Evolutionary conservation across 495 filamentous ascomycete species (phyloP), one percentile per base, ranked within the genome.

Genomic region (Tuber borchii): DNA sequence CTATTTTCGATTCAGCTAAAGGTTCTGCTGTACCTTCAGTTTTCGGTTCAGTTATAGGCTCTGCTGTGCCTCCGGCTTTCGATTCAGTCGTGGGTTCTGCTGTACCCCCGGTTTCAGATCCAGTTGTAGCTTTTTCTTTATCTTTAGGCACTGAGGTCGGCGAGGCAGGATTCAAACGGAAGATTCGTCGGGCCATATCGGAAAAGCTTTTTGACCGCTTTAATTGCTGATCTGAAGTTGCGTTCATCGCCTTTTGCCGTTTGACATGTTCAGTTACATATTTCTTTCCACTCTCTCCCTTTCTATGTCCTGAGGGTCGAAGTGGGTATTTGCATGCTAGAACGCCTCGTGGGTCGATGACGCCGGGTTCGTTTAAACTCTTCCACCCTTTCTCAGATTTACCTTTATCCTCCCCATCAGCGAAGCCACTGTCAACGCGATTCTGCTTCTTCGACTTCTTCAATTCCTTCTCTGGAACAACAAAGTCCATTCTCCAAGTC

Each of bases 341-440:
- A 42, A 81, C 79, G 26, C 79, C 79, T n/a, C 79, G 79, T 19
- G 75, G 75, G 68, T 81, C 79, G 40, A 81, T 76, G 22, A 81
- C 76, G 46, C 79, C 79, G 5, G 79, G 79, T 16, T 81, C 79
- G 70, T 81, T 81, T 44, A 81, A 77, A 34, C 75, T 76, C 45
- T 61, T 77, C 77, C 77, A 78, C 42, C 71, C 26, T 16, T 78
- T 46, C 26, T 3, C 20, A 51, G 70, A 37, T 34, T 4, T 68
- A 12, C 7, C 31, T 17, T 46, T 46, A 44, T 61, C 61, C 16
- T 37, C 61, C 37, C 71, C 78, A 51, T 71, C 79, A 17, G 34
- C 69, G 31, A 81, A 81, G 12, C 79, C 79, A 46, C 78, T 81
- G 71, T 81, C 79, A 34, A 77, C 65, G 61, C 78, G 74, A 22